phyloP scores from a whole-genome alignment of 208 protist species.

The Entamoeba moshkovskii region DNA sequence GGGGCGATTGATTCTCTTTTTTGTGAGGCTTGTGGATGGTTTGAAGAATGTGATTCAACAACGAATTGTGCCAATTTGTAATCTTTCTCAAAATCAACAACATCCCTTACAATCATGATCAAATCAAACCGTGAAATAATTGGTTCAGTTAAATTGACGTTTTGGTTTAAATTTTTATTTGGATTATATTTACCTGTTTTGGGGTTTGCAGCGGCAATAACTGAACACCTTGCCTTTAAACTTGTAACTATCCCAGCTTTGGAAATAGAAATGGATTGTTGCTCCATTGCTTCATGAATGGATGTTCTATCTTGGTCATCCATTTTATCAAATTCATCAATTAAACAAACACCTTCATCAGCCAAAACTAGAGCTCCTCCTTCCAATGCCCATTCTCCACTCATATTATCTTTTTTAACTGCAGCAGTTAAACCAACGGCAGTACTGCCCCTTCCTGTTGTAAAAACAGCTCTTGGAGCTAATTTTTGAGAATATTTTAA shows the following conservation, averaged over 20 bases:
- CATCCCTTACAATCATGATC: slow-evolving; percentile 83
- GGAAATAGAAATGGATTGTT: slow-evolving; percentile 96
- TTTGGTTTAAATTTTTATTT: not conserved
- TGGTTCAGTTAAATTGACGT: not conserved
- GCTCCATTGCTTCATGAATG: slow-evolving; percentile 98
- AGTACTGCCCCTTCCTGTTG: slow-evolving; percentile 87
- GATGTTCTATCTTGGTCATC: slow-evolving; percentile 54
- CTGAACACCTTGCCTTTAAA: slow-evolving; percentile 66
- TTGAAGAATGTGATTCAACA: slow-evolving; percentile 69
- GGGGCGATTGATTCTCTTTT: not conserved
- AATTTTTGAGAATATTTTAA: slow-evolving; percentile 81
- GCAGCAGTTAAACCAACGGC: slow-evolving; percentile 95
- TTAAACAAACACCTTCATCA: slow-evolving; percentile 79
- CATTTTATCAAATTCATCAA: slow-evolving; percentile 8
- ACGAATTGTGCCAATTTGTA: slow-evolving; percentile 79
- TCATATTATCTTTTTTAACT: slow-evolving; percentile 42
- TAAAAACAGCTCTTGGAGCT: slow-evolving; percentile 86
- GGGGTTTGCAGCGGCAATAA: slow-evolving; percentile 97
- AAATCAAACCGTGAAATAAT: slow-evolving; percentile 61
- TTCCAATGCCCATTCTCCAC: slow-evolving; percentile 66
- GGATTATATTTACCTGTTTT: slow-evolving; percentile 83
- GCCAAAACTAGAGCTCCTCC: slow-evolving; percentile 83
- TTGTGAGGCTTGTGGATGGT: not conserved
- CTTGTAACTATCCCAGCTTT: slow-evolving; percentile 95
- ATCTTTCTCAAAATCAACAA: slow-evolving; percentile 67